Evolutionary conservation across 176 grass and related monocot species (phyloP).

Genomic region (Eleusine indica): DNA sequence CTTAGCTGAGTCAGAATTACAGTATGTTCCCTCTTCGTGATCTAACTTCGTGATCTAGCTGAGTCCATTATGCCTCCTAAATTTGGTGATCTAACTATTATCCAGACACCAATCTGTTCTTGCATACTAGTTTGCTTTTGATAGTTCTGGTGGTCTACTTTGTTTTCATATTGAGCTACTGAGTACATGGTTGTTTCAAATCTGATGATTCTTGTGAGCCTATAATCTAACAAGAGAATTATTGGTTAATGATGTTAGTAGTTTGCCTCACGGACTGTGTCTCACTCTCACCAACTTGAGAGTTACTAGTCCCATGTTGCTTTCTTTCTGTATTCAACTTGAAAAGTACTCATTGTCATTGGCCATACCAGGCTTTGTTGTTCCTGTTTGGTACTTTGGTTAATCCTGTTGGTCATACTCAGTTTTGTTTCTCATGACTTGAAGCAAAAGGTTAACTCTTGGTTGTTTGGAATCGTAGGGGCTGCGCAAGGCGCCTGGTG

Average conservation of each 20-base stretch:
- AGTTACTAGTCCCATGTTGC: neutral
- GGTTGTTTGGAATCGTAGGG: conserved; percentile 38
- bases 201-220: neutral
- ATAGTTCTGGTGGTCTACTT: too few relatives aligned
- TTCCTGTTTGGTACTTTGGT: too few relatives aligned
- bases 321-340: neutral
- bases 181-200: neutral
- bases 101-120: too few relatives aligned
- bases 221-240: neutral
- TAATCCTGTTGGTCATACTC: too few relatives aligned
- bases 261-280: too few relatives aligned
- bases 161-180: neutral
- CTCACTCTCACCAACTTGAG: neutral
- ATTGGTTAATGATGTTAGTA: neutral
- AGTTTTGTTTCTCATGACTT: neutral
- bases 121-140: too few relatives aligned
- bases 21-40: conserved; percentile 44
- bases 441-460: neutral
- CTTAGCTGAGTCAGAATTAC: conserved; percentile 41
- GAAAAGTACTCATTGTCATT: too few relatives aligned
- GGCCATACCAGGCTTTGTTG: too few relatives aligned
- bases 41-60: too few relatives aligned
- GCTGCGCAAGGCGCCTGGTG: conserved; percentile 49
- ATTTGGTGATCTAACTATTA: too few relatives aligned
- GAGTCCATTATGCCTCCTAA: neutral